Conservation (phyloP, 768 basidiomycete species). For the Rhodotorula diobovata region DNA sequence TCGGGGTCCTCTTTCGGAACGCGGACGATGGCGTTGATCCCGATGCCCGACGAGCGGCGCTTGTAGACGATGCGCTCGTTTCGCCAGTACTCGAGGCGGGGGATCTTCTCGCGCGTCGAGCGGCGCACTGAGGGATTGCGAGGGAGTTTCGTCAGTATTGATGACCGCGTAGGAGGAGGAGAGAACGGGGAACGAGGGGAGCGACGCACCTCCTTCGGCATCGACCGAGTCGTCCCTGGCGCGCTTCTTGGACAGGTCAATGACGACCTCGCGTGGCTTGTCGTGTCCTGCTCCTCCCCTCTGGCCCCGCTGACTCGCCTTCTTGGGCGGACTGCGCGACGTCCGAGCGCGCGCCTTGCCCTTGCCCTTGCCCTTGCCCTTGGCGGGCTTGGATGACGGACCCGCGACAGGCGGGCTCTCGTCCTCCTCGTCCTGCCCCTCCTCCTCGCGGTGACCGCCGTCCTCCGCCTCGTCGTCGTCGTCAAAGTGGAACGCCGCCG, state of each 20-base stretch:
- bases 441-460: slow-evolving; percentile 3
- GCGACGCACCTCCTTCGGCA: slow-evolving; percentile 39
- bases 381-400: neutral
- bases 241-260: slow-evolving; percentile 7
- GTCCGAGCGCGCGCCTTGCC: neutral
- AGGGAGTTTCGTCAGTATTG: neutral
- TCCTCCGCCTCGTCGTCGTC: neutral
- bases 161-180: neutral
- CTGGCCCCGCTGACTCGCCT: neutral
- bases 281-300: neutral
- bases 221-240: slow-evolving; percentile 15
- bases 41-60: slow-evolving; percentile 54
- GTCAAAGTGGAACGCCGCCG: slow-evolving; percentile 9
- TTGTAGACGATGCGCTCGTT: slow-evolving; percentile 82
- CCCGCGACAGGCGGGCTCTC: slow-evolving; percentile 1
- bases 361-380: slow-evolving; percentile 18
- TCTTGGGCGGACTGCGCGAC: neutral
- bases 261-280: neutral
- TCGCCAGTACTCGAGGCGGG: slow-evolving; percentile 88
- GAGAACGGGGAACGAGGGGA: no score
- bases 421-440: slow-evolving; percentile 12
- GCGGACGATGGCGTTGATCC: slow-evolving; percentile 62
- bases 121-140: slow-evolving; percentile 58
- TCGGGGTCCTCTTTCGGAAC: slow-evolving; percentile 55
- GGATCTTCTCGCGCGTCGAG: slow-evolving; percentile 62